These are phyloP conservation scores for Sporothrix globosa DNA, from an alignment of 2,329 filamentous ascomycete genomes.

Conservation along the genomic window DNA sequence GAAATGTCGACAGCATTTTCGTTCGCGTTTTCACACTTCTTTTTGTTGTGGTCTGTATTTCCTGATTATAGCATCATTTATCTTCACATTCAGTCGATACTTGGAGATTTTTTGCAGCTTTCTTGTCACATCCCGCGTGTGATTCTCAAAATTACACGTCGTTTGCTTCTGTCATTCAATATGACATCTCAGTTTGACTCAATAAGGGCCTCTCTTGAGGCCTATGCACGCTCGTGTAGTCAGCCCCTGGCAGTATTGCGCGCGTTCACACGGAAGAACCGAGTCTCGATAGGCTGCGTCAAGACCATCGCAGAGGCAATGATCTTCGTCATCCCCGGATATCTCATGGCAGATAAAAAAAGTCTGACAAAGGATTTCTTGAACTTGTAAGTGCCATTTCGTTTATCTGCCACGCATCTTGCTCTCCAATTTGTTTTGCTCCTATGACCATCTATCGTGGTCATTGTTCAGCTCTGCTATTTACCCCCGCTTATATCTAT, in stretches of 20 bases:
- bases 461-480: not conserved
- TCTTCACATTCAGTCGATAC: too few relatives aligned
- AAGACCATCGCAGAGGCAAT: not conserved
- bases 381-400: not conserved
- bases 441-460: too few relatives aligned
- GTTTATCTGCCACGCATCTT: not conserved
- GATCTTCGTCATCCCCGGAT: not conserved
- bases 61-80: too few relatives aligned
- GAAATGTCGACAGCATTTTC: too few relatives aligned
- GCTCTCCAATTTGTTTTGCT: not conserved
- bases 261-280: not conserved
- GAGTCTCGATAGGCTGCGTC: not conserved
- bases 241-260: not conserved
- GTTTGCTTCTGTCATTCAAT: not conserved
- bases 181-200: not conserved
- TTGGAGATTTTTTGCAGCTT: not conserved
- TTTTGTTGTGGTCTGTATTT: too few relatives aligned
- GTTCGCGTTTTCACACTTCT: too few relatives aligned
- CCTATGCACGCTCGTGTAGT: too few relatives aligned
- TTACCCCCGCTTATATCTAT: too few relatives aligned
- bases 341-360: not conserved
- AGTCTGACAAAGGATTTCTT: not conserved
- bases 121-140: not conserved
- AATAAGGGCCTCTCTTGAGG: not conserved
- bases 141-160: not conserved